These are phyloP conservation scores for Calcarisporium arbuscula DNA, from an alignment of 2,329 filamentous ascomycete species.

Conservation along the genomic window DNA sequence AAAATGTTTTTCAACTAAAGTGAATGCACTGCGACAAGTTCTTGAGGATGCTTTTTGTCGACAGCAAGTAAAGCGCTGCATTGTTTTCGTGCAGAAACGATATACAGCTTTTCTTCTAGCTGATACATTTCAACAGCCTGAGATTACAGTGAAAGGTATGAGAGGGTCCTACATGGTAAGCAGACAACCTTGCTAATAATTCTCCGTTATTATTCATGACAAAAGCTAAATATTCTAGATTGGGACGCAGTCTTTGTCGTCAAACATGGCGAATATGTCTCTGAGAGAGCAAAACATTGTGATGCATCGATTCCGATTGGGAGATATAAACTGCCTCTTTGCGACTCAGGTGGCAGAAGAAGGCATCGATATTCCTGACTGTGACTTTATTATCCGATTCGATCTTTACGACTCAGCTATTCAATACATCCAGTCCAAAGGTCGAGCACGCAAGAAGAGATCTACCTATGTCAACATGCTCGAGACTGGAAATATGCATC, in stretches of 20 bases:
- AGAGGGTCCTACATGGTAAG: conserved; percentile 56
- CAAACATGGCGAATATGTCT: conserved; percentile 56
- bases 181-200: neutral
- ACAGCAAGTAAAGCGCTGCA: conserved; percentile 52
- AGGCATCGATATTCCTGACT: conserved; percentile 62
- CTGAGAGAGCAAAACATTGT: conserved; percentile 69
- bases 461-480: conserved; percentile 84
- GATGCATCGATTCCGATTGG: conserved; percentile 57
- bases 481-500: conserved; percentile 60
- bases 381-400: conserved; percentile 66
- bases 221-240: conserved; percentile 16
- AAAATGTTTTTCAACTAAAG: conserved; percentile 69
- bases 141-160: conserved; percentile 52
- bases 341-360: conserved; percentile 63
- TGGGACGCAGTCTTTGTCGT: conserved; percentile 20
- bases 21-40: conserved; percentile 53
- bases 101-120: conserved; percentile 69
- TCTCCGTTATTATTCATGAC: neutral
- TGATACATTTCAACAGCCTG: conserved; percentile 54
- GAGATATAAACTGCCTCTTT: conserved; percentile 57
- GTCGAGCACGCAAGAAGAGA: conserved; percentile 69
- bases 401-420: conserved; percentile 87
- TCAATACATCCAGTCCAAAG: conserved; percentile 89
- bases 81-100: conserved; percentile 79
- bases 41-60: conserved; percentile 59